These are phyloP conservation scores for Penicillium verhagenii DNA, from an alignment of 495 filamentous ascomycete species.

Conservation along the genomic window DNA sequence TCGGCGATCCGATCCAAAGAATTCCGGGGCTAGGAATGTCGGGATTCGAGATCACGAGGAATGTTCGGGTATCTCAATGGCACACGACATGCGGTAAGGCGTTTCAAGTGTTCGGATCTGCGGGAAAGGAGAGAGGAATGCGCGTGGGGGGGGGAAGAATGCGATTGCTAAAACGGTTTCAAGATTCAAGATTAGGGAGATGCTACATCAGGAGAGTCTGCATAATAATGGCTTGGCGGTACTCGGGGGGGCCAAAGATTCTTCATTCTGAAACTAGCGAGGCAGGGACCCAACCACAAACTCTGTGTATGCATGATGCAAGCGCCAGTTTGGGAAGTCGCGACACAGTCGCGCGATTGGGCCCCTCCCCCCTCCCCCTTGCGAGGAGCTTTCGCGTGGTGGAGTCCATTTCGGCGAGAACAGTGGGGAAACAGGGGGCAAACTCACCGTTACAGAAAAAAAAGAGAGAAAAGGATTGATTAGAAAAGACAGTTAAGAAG, in stretches of 20 bases:
- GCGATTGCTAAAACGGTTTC: conserved; percentile 22
- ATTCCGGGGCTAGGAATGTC: conserved; percentile 8
- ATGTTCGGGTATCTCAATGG: conserved; percentile 26
- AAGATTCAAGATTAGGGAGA: conserved; percentile 14
- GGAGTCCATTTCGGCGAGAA: conserved; percentile 21
- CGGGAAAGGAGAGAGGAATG: conserved; percentile 25
- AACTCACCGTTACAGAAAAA: conserved; percentile 11
- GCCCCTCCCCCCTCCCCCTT: conserved; percentile 24
- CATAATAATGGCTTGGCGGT: conserved; percentile 3
- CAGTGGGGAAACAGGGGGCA: conserved; percentile 18
- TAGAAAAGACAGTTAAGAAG: conserved; percentile 1
- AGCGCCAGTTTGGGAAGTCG: conserved; percentile 10
- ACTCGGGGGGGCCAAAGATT: conserved; percentile 13
- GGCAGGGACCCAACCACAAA: not conserved
- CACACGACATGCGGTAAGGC: conserved; percentile 34
- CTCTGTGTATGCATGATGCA: not conserved
- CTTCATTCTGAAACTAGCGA: not conserved
- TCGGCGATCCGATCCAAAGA: conserved; percentile 19
- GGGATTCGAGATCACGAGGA: conserved; percentile 23
- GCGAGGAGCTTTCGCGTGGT: conserved; percentile 24
- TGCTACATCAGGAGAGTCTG: not conserved
- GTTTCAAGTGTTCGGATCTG: conserved; percentile 11
- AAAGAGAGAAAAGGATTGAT: not conserved
- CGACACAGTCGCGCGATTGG: conserved; percentile 14
- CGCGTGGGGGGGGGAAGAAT: conserved; percentile 16